phyloP scores from a whole-genome alignment of 208 protist genomes.

The Spongospora subterranea region DNA sequence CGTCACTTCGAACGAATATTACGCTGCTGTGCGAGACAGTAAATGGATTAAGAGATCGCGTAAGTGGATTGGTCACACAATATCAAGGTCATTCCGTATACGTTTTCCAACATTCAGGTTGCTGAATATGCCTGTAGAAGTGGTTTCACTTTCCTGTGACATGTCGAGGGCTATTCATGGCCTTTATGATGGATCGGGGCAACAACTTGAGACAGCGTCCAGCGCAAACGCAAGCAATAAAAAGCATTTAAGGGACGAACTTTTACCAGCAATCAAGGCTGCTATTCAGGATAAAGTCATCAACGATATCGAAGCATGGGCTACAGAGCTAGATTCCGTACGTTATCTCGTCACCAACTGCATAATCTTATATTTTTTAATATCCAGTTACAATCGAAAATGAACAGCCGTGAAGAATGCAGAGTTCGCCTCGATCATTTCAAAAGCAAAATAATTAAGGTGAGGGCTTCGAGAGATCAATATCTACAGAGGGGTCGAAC shows the following conservation, averaged over 20 bases:
- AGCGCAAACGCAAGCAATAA: background rate
- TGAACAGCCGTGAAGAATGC: background rate
- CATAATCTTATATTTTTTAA: background rate
- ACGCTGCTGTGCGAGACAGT: constrained; percentile 37
- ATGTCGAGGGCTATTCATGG: constrained; percentile 11
- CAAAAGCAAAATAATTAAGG: background rate
- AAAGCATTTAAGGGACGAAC: constrained; percentile 38
- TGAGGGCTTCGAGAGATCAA: background rate
- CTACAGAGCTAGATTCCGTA: constrained; percentile 23
- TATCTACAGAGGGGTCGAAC: background rate
- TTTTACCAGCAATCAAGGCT: background rate
- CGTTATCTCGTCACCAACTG: background rate
- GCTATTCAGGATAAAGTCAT: constrained; percentile 51
- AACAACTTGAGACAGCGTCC: background rate
- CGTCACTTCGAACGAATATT: background rate
- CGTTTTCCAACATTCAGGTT: background rate
- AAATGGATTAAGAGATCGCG: constrained; percentile 15
- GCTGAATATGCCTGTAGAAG: background rate
- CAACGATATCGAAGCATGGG: constrained; percentile 55
- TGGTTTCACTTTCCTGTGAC: background rate
- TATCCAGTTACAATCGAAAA: constrained; percentile 15
- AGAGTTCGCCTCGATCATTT: constrained; percentile 38
- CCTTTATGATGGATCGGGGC: constrained; percentile 43
- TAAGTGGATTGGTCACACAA: background rate
- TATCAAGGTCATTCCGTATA: background rate